These are phyloP conservation scores for Leishmania major DNA, from an alignment of 208 protist species.

Conservation along the genomic window DNA sequence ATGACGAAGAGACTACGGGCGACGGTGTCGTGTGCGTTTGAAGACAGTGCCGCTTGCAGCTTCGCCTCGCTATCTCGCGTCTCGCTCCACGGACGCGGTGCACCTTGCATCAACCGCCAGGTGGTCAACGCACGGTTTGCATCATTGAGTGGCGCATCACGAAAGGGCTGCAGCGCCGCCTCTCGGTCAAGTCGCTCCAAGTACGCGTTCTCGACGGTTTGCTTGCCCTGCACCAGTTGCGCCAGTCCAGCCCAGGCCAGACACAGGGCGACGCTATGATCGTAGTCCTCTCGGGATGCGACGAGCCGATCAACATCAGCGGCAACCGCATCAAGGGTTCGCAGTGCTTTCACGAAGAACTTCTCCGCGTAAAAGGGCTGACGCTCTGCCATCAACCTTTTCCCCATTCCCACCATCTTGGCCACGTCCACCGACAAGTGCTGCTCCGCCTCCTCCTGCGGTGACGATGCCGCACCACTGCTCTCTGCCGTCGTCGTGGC, in stretches of 20 bases:
- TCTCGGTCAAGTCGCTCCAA: constrained; percentile 37
- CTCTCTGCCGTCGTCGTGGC: background rate
- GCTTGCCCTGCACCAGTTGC: constrained; percentile 64
- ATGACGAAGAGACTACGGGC: constrained; percentile 71
- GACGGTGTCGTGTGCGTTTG: constrained; percentile 40
- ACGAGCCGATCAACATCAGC: constrained; percentile 36
- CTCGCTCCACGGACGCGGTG: constrained; percentile 49
- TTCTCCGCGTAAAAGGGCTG: constrained; percentile 80
- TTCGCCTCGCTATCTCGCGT: constrained; percentile 58
- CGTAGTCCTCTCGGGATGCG: constrained; percentile 33
- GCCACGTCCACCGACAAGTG: constrained; percentile 75
- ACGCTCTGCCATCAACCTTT: constrained; percentile 55
- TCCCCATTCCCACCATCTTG: constrained; percentile 64
- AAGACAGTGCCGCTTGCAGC: constrained; percentile 40
- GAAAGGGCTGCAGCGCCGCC: constrained; percentile 28
- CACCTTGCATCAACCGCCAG: constrained; percentile 42
- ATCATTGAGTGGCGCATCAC: constrained; percentile 58
- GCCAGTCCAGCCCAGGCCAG: constrained; percentile 70
- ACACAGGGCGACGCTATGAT: constrained; percentile 63
- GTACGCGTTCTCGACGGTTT: constrained; percentile 29
- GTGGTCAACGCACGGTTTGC: constrained; percentile 46
- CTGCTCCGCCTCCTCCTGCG: background rate
- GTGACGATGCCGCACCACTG: background rate
- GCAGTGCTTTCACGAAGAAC: constrained; percentile 75
- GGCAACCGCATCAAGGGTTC: constrained; percentile 60